Evolutionary conservation across 2,329 filamentous ascomycete species (phyloP).

Genomic region (Diaporthe batatas): DNA sequence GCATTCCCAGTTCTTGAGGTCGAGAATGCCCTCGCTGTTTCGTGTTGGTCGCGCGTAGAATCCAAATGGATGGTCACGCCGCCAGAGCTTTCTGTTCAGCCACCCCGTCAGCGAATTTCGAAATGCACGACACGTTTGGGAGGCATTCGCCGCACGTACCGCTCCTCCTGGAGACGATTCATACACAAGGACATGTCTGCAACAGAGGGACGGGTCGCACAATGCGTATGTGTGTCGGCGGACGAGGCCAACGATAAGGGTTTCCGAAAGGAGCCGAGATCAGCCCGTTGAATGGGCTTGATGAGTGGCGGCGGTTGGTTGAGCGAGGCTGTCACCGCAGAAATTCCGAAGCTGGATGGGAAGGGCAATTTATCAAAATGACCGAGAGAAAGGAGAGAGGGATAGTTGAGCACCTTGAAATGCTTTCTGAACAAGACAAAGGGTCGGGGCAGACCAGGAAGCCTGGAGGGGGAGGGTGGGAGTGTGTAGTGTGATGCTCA

Average conservation of each 20-base stretch:
- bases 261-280: background rate
- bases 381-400: background rate
- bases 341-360: constrained; percentile 10
- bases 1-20: constrained; percentile 97
- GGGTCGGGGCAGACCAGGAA: background rate
- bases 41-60: constrained; percentile 94
- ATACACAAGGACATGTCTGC: constrained; percentile 84
- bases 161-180: constrained; percentile 89
- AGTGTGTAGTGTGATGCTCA: constrained; percentile 41
- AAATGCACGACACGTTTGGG: background rate
- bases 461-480: background rate
- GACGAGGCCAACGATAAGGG: background rate
- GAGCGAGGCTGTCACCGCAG: constrained; percentile 10
- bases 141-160: constrained; percentile 66
- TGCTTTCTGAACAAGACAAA: constrained; percentile 4
- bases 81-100: constrained; percentile 88
- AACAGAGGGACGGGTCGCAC: background rate
- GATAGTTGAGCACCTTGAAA: background rate
- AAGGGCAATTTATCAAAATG: background rate
- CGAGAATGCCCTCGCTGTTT: constrained; percentile 82
- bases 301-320: background rate
- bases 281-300: background rate
- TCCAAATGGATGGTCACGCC: constrained; percentile 95
- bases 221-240: background rate
- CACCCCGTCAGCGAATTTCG: constrained; percentile 15